These are phyloP conservation scores for Cichorium intybus DNA, from an alignment of 140 eudicot genomes.

Conservation along the genomic window DNA sequence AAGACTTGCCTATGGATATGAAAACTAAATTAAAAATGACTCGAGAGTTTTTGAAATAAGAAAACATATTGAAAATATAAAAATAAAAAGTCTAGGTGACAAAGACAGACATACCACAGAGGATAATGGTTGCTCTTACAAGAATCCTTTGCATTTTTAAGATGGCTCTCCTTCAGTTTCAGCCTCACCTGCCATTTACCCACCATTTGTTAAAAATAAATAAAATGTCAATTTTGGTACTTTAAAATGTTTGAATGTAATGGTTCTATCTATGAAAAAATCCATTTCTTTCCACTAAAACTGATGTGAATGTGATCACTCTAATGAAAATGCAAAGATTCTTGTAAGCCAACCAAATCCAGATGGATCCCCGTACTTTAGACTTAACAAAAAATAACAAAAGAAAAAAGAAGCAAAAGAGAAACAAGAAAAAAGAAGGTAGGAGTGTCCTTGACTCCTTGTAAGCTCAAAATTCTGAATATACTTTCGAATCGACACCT, in stretches of 20 bases:
- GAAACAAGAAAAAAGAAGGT: background rate
- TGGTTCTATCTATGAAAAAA: conserved; percentile 10
- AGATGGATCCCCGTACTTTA: conserved; percentile 26
- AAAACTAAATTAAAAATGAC: conserved; percentile 36
- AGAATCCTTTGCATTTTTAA: conserved; percentile 47
- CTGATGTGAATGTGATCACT: conserved; percentile 10
- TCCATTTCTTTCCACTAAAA: conserved; percentile 13
- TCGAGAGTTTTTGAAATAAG: conserved; percentile 7
- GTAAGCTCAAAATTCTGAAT: background rate
- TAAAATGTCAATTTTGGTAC: background rate
- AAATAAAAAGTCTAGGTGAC: conserved; percentile 28
- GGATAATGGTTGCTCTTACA: conserved; percentile 48
- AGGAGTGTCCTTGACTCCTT: no score
- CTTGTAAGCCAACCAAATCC: conserved; percentile 53
- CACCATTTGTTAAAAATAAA: conserved; percentile 20
- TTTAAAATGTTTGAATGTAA: conserved; percentile 4
- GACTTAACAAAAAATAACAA: conserved; percentile 1
- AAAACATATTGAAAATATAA: conserved; percentile 1
- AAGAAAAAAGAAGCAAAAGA: background rate
- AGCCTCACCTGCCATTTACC: conserved; percentile 94
- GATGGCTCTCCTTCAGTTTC: conserved; percentile 65
- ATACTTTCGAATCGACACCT: background rate
- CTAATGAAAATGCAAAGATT: conserved; percentile 41
- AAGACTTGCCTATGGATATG: conserved; percentile 54
- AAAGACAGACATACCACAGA: conserved; percentile 68